Evolutionary conservation across 768 basidiomycete species (phyloP).

Genomic region (Tubosaeta sp.): DNA sequence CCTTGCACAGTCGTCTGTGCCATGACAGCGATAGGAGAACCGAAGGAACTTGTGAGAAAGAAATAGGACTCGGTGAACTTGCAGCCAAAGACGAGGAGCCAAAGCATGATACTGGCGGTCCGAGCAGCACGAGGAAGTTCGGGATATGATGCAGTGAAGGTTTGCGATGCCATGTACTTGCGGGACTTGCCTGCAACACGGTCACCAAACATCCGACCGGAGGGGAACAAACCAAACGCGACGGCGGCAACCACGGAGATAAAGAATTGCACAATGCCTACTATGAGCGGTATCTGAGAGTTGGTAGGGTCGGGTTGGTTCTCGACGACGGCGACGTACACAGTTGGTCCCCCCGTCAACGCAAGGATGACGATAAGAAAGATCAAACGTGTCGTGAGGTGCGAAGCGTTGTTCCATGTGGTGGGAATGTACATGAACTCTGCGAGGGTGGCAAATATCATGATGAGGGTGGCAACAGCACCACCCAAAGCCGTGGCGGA

Average conservation of each 20-base stretch:
- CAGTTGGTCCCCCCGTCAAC: conserved; percentile 87
- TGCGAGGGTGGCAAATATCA: conserved; percentile 88
- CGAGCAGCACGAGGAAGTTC: conserved; percentile 67
- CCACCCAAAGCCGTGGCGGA: conserved; percentile 95
- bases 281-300: conserved; percentile 77
- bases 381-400: conserved; percentile 88
- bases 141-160: conserved; percentile 98
- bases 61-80: conserved; percentile 98
- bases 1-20: conserved; percentile 89
- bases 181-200: conserved; percentile 95
- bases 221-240: conserved; percentile 85
- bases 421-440: conserved; percentile 98
- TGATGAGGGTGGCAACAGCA: conserved; percentile 88
- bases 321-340: conserved; percentile 89
- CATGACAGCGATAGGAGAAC: conserved; percentile 94
- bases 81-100: conserved; percentile 93
- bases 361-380: conserved; percentile 92
- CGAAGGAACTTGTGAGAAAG: conserved; percentile 97
- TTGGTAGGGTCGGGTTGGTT: conserved; percentile 45
- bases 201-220: conserved; percentile 98
- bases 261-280: conserved; percentile 92
- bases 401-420: conserved; percentile 98
- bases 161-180: conserved; percentile 98
- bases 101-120: conserved; percentile 78
- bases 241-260: conserved; percentile 81